Conservation (phyloP, 805 yeast species). For the Lipomyces yamadae region DNA sequence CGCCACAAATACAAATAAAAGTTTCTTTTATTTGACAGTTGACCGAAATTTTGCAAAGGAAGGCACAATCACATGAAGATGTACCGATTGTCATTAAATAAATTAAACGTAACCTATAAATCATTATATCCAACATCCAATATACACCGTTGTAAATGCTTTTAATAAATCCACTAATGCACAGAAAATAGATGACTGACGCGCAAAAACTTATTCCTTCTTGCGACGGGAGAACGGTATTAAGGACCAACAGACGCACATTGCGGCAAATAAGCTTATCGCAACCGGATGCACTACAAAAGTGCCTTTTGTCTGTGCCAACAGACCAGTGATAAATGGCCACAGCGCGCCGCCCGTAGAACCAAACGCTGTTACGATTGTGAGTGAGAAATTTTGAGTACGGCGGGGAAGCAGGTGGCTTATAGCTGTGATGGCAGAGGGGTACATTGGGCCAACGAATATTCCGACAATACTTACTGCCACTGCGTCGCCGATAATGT, state of each 20-base stretch:
- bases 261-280: conserved; percentile 36
- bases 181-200: neutral
- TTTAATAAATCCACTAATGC: neutral
- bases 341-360: conserved; percentile 81
- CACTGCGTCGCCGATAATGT: conserved; percentile 53
- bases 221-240: neutral
- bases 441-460: conserved; percentile 71
- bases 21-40: too few species aligned
- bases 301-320: conserved; percentile 45
- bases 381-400: conserved; percentile 69
- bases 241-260: conserved; percentile 39
- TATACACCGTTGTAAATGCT: neutral
- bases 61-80: neutral
- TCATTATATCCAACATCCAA: neutral
- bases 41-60: too few species aligned
- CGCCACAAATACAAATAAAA: too few species aligned
- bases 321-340: conserved; percentile 66
- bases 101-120: neutral
- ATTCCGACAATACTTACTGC: conserved; percentile 58
- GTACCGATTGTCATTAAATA: neutral
- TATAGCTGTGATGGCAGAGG: conserved; percentile 69
- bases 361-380: conserved; percentile 76
- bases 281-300: conserved; percentile 41
- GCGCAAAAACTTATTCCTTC: neutral
- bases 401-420: conserved; percentile 63